Base-by-base conservation (phyloP, 371 early-diverging fungal genomes). In the Neoconidiobolus thromboides region DNA sequence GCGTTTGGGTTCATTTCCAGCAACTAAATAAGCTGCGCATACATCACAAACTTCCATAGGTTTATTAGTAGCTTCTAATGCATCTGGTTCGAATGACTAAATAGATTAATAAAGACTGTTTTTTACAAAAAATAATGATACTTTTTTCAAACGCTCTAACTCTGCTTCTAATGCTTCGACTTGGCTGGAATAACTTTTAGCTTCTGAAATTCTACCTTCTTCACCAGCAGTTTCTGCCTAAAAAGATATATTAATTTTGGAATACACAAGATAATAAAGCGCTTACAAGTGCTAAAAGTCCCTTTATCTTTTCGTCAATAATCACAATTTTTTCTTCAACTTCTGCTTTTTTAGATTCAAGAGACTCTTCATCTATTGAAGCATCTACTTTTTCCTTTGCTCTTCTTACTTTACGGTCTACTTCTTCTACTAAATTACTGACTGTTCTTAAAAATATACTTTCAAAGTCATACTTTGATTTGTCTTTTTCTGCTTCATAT, bases 21-120 rank as follows among this genome's bases (percentile, higher is more conserved):
- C 84, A 54, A 89, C 90, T 61, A 92, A 72, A 62, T 90, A 82
- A 10, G 90, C 89, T 46, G 89, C 91, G 70, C 92, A 92, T 36
- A 91, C 85, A 62, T 83, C 81, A 69, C 92, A 92, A 48, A 91
- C 88, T 63, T 86, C 83, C 78, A 88, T 82, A 43, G 76, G 73
- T 68, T 87, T 87, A 26, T 74, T 73, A 36, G 75, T 73, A 66
- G 83, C 74, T 53, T 68, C 73, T 62, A 64, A 50, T 51, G 41
- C 39, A 15, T 14, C 9, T n/a, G 39, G 57, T 9, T 38, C n/a
- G 43, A 55, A 40, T 4, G 10, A 39, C 15, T 15, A 57, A 47
- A 14, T 14, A 42, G 5, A 10, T 10, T 42, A 49, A 15, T 15
- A 62, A 46, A 42, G 38, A 9, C 26, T 4, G 7, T 12, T 36